A percentile compares a stretch with the other conserved stretches of the same genome.
Evolutionary conservation across 208 protist genomes (phyloP).

Genomic region (Strigomonas culicis): DNA sequence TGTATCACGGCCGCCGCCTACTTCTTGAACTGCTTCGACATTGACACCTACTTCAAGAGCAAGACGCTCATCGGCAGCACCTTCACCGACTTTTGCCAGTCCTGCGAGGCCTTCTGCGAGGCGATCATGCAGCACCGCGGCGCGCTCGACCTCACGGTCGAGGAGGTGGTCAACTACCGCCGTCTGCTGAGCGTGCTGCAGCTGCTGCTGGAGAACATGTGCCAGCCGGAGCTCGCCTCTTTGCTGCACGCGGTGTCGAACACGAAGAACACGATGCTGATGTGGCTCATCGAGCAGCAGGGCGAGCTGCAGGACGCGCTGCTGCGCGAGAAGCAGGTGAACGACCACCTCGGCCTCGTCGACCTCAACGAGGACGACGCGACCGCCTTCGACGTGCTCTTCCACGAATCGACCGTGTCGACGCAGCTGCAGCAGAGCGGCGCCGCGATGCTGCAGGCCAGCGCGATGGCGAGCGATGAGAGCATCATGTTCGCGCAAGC

Average conservation of each 20-base stretch:
- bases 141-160: slow-evolving; percentile 32
- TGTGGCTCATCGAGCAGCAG: slow-evolving; percentile 43
- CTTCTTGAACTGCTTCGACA: slow-evolving; percentile 58
- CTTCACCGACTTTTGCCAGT: slow-evolving; percentile 26
- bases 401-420: slow-evolving; percentile 34
- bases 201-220: slow-evolving; percentile 16
- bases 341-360: slow-evolving; percentile 6
- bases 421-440: slow-evolving; percentile 23
- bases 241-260: slow-evolving; percentile 17
- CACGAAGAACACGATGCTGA: slow-evolving; percentile 25
- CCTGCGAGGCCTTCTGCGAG: slow-evolving; percentile 25
- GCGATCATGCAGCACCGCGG: slow-evolving; percentile 31
- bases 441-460: slow-evolving; percentile 28
- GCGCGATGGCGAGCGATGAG: slow-evolving; percentile 19
- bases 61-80: slow-evolving; percentile 20
- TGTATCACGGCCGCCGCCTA: slow-evolving; percentile 43
- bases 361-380: slow-evolving; percentile 35
- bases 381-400: slow-evolving; percentile 35
- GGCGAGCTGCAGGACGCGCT: slow-evolving; percentile 20
- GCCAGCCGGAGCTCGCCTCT: slow-evolving; percentile 16
- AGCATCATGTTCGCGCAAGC: slow-evolving; percentile 34
- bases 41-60: slow-evolving; percentile 32
- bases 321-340: slow-evolving; percentile 13
- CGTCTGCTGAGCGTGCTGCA: slow-evolving; percentile 39
- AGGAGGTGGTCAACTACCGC: slow-evolving; percentile 61